These are phyloP conservation scores for Lactarius trivialis DNA, from an alignment of 768 basidiomycete species.

Conservation along the genomic window DNA sequence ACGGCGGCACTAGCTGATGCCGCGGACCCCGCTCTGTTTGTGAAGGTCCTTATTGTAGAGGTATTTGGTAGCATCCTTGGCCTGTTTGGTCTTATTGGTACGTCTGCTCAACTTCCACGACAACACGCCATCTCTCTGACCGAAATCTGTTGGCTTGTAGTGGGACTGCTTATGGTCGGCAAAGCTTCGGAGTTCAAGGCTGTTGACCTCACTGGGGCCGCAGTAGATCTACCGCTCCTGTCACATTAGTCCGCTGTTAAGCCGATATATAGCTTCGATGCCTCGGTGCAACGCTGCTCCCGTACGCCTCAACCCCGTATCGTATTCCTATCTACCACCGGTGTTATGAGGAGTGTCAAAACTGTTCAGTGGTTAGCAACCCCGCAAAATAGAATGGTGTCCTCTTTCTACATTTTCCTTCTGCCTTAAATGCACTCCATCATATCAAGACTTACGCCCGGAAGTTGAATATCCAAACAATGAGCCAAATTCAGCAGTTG, in stretches of 20 bases:
- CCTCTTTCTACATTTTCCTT: not conserved
- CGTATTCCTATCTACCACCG: constrained; percentile 85
- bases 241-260: not conserved
- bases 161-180: constrained; percentile 76
- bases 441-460: too few relatives aligned
- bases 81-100: constrained; percentile 88
- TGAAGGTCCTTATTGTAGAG: constrained; percentile 95
- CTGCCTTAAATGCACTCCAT: too few relatives aligned
- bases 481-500: too few relatives aligned
- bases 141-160: constrained; percentile 33
- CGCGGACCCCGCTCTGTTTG: constrained; percentile 88
- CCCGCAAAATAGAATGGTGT: not conserved
- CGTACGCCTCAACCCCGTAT: constrained; percentile 59
- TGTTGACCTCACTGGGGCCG: constrained; percentile 24
- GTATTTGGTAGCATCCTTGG: constrained; percentile 91
- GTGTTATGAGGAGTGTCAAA: constrained; percentile 96
- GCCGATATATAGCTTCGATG: not conserved
- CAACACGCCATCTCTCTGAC: constrained; percentile 1
- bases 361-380: constrained; percentile 6
- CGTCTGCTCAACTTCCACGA: constrained; percentile 28
- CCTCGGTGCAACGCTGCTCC: constrained; percentile 35
- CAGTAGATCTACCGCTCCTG: not conserved
- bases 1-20: constrained; percentile 95
- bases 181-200: constrained; percentile 53
- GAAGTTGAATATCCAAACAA: too few relatives aligned